phyloP scores from a whole-genome alignment of 306 rosid species.

The Alnus glutinosa region DNA sequence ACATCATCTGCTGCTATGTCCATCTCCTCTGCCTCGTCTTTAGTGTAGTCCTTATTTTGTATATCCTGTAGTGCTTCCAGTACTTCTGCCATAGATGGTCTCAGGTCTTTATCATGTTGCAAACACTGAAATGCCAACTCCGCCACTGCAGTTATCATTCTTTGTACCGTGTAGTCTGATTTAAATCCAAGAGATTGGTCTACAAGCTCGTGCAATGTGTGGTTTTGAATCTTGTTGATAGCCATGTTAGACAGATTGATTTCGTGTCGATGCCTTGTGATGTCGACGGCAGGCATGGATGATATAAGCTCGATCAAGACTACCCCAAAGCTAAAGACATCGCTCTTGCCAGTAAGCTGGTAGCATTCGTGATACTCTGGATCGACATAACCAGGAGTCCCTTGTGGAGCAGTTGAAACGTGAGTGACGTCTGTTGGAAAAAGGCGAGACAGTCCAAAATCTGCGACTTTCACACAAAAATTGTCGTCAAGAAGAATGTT shows the following conservation, averaged over 20 bases:
- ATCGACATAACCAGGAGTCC: slow-evolving; percentile 94
- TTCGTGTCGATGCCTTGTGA: slow-evolving; percentile 77
- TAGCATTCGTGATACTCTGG: slow-evolving; percentile 82
- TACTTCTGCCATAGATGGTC: slow-evolving; percentile 75
- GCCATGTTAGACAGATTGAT: slow-evolving; percentile 85
- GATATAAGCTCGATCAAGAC: slow-evolving; percentile 77
- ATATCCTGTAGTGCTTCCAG: slow-evolving; percentile 45
- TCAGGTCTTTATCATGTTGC: slow-evolving; percentile 58
- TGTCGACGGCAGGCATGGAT: slow-evolving; percentile 83
- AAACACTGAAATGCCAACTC: slow-evolving; percentile 84
- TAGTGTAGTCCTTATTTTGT: slow-evolving; percentile 38
- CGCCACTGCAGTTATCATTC: slow-evolving; percentile 64
- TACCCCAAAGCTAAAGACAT: slow-evolving; percentile 89
- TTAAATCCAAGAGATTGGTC: slow-evolving; percentile 64
- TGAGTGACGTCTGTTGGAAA: slow-evolving; percentile 69
- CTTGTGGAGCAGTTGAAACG: slow-evolving; percentile 86
- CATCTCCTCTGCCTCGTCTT: slow-evolving; percentile 48
- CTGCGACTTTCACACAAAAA: slow-evolving; percentile 78
- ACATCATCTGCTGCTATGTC: slow-evolving; percentile 46
- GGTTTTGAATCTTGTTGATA: slow-evolving; percentile 63
- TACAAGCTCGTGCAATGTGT: slow-evolving; percentile 60
- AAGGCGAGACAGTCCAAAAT: slow-evolving; percentile 85
- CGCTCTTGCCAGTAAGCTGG: slow-evolving; percentile 74
- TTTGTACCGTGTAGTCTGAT: slow-evolving; percentile 48
- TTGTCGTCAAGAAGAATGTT: slow-evolving; percentile 71